phyloP scores from a whole-genome alignment of 352 stramenopile genomes.

The Phytopythium aichiense region DNA sequence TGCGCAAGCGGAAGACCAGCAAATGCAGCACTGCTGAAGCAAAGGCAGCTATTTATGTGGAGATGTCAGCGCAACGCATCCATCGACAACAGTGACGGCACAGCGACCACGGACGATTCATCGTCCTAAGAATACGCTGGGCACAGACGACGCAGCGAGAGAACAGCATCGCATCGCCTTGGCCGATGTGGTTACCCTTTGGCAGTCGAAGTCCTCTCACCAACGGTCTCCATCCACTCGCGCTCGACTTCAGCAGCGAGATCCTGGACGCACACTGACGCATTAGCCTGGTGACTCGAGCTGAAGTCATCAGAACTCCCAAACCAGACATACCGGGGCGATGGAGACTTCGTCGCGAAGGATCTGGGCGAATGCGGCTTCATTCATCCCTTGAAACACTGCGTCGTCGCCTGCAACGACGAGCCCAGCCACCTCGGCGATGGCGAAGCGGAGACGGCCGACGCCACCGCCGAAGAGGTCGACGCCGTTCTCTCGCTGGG shows the following conservation, averaged over 20 bases:
- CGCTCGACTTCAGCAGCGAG: not conserved
- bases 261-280: not conserved
- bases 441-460: slow-evolving; percentile 40
- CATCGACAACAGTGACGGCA: no score
- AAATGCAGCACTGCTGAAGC: no score
- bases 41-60: no score
- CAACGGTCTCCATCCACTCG: not conserved
- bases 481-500: slow-evolving; percentile 44
- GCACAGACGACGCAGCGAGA: no score
- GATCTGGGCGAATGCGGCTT: slow-evolving; percentile 37
- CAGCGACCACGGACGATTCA: no score
- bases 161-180: not conserved
- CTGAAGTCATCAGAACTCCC: not conserved
- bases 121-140: no score
- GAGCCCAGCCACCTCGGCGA: slow-evolving; percentile 59
- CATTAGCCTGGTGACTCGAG: not conserved
- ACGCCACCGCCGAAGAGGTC: slow-evolving; percentile 4
- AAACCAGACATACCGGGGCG: slow-evolving; percentile 22
- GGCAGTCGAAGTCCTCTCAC: not conserved
- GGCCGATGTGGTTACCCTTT: not conserved
- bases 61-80: no score
- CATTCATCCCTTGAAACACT: slow-evolving; percentile 26
- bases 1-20: no score
- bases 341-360: slow-evolving; percentile 49
- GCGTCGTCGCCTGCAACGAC: slow-evolving; percentile 33